These are phyloP conservation scores for Backusella sp. DNA, from an alignment of 192 early-diverging fungal genomes.

Conservation along the genomic window DNA sequence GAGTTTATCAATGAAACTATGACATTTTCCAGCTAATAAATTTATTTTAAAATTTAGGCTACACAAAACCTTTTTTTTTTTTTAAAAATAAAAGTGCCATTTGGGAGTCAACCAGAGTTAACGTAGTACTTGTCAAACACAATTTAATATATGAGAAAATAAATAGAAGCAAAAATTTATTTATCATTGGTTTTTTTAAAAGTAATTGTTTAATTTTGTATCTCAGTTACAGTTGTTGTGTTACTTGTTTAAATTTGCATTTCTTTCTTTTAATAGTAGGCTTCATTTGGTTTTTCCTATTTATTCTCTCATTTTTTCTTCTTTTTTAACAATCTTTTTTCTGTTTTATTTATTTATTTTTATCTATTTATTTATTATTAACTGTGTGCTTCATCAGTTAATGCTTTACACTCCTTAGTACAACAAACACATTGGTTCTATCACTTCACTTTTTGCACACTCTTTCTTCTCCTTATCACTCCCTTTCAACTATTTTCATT, in stretches of 20 bases:
- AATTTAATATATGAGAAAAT: slow-evolving; percentile 8
- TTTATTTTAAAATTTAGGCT: neutral
- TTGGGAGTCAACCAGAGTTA: neutral
- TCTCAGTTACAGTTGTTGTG: slow-evolving; percentile 3
- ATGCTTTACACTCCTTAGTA: slow-evolving; percentile 6
- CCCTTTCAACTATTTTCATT: neutral
- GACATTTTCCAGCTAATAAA: neutral
- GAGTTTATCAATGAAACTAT: neutral
- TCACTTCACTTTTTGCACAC: neutral
- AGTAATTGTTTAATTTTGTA: slow-evolving; percentile 5
- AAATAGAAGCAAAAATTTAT: neutral
- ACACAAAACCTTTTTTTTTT: neutral
- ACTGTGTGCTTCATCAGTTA: slow-evolving; percentile 1
- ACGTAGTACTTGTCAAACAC: neutral
- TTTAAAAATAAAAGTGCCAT: neutral
- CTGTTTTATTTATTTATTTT: neutral
- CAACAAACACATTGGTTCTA: neutral
- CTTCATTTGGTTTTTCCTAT: slow-evolving; percentile 5
- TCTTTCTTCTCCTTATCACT: slow-evolving; percentile 8
- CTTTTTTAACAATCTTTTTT: neutral
- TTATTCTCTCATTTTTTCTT: neutral
- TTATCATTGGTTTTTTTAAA: slow-evolving; percentile 9
- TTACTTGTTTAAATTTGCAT: neutral
- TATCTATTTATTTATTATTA: neutral
- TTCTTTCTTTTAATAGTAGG: slow-evolving; percentile 4